Conservation (phyloP, 1,284 basidiomycete genomes). For the Anthracocystis setariae region DNA sequence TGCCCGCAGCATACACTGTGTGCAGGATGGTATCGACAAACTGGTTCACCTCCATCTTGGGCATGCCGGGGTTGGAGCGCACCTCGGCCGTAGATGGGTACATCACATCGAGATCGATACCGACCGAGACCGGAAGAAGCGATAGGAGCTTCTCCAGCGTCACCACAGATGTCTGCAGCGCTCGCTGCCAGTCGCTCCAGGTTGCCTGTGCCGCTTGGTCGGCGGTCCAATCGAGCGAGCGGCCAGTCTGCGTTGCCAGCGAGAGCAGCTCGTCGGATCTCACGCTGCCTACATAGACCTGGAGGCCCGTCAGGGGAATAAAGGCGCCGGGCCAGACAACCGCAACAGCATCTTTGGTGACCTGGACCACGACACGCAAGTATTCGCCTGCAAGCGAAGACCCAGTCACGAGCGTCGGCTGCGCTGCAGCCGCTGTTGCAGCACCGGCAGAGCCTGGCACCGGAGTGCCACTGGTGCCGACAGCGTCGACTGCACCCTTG, state of each 20-base stretch:
- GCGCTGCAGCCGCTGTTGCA: constrained; percentile 14
- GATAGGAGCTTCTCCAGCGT: constrained; percentile 58
- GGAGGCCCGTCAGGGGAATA: constrained; percentile 78
- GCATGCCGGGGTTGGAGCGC: constrained; percentile 51
- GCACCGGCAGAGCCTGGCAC: constrained; percentile 17
- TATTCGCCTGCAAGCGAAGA: constrained; percentile 90
- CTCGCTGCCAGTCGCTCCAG: constrained; percentile 55
- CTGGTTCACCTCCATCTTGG: constrained; percentile 62
- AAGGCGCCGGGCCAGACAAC: constrained; percentile 80
- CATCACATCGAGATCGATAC: constrained; percentile 63
- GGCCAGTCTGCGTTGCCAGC: constrained; percentile 71
- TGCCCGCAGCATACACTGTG: constrained; percentile 63
- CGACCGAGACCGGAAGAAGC: constrained; percentile 55
- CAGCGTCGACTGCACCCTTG: constrained; percentile 11
- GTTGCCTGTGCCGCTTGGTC: constrained; percentile 28
- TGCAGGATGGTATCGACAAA: constrained; percentile 66
- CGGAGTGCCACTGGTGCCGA: constrained; percentile 19
- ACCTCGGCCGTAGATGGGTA: constrained; percentile 62
- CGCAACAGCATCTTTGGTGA: constrained; percentile 87
- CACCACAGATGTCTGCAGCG: constrained; percentile 42
- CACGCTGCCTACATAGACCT: constrained; percentile 84
- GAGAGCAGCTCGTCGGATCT: constrained; percentile 81
- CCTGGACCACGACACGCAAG: constrained; percentile 85
- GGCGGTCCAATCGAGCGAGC: constrained; percentile 28
- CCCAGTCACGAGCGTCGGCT: constrained; percentile 74